These are phyloP conservation scores for Chrysoporthe puriensis DNA, from an alignment of 2,329 filamentous ascomycete species.

Conservation along the genomic window DNA sequence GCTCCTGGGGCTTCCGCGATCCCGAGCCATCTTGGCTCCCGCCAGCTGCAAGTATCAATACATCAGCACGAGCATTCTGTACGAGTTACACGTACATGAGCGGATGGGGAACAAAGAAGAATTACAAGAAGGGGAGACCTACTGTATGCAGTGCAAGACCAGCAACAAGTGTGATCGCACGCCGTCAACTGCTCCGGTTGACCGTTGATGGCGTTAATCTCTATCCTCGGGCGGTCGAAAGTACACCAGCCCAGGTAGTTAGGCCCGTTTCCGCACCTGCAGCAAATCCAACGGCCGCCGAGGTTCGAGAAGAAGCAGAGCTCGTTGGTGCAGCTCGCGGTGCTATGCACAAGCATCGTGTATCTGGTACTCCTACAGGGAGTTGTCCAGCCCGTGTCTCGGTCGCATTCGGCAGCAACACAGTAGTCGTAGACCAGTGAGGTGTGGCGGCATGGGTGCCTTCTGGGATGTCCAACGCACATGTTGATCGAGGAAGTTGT, in stretches of 20 bases:
- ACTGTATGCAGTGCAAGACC: conserved; percentile 50
- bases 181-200: conserved; percentile 43
- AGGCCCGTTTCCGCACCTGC: conserved; percentile 53
- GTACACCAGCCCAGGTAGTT: conserved; percentile 59
- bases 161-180: conserved; percentile 59
- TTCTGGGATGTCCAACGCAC: conserved; percentile 59
- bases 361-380: conserved; percentile 55
- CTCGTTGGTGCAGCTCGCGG: conserved; percentile 50
- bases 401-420: conserved; percentile 51
- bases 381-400: conserved; percentile 53
- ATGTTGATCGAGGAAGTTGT: conserved; percentile 39
- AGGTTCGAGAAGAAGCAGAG: conserved; percentile 56
- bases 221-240: conserved; percentile 38
- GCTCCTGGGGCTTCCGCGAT: conserved; percentile 22
- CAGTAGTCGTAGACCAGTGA: conserved; percentile 61
- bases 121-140: conserved; percentile 33
- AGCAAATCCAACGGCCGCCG: conserved; percentile 58
- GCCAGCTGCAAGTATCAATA: too few relatives aligned
- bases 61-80: not conserved
- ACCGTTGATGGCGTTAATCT: conserved; percentile 39
- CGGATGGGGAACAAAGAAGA: not conserved
- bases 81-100: not conserved
- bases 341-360: conserved; percentile 48
- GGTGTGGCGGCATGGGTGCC: conserved; percentile 57
- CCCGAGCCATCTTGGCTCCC: not conserved